Evolutionary conservation across 148 eudicot genomes (phyloP).

Genomic region (Cornus suecica): DNA sequence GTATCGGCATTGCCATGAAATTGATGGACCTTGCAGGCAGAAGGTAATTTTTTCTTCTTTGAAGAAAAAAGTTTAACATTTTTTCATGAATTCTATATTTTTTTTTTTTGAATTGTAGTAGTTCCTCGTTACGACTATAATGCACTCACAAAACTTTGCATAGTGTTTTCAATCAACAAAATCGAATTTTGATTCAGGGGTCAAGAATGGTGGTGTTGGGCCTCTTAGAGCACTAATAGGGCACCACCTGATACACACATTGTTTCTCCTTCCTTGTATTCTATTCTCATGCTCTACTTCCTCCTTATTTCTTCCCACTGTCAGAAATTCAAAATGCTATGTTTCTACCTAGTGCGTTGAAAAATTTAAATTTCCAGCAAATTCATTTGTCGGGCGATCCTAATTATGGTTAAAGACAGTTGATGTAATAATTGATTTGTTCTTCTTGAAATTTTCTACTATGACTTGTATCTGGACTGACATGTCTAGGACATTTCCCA

Average conservation of each 20-base stretch:
- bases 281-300: background rate
- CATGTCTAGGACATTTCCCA: background rate
- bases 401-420: background rate
- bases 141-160: background rate
- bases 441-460: background rate
- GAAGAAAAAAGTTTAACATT: background rate
- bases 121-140: background rate
- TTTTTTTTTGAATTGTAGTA: background rate
- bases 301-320: background rate
- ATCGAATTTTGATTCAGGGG: background rate
- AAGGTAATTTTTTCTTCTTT: conserved; percentile 43
- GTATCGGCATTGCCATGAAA: conserved; percentile 75
- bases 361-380: too few species aligned
- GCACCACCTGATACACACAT: background rate
- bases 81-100: background rate
- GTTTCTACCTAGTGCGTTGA: background rate
- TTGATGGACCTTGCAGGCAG: conserved; percentile 83
- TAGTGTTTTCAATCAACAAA: background rate
- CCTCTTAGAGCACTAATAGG: too few species aligned
- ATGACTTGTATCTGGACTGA: background rate
- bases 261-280: background rate
- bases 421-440: background rate
- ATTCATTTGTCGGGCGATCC: background rate
- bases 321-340: background rate
- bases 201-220: too few species aligned